Conservation (phyloP, 768 basidiomycete species). For the Tubosaeta brunneosetosa region DNA sequence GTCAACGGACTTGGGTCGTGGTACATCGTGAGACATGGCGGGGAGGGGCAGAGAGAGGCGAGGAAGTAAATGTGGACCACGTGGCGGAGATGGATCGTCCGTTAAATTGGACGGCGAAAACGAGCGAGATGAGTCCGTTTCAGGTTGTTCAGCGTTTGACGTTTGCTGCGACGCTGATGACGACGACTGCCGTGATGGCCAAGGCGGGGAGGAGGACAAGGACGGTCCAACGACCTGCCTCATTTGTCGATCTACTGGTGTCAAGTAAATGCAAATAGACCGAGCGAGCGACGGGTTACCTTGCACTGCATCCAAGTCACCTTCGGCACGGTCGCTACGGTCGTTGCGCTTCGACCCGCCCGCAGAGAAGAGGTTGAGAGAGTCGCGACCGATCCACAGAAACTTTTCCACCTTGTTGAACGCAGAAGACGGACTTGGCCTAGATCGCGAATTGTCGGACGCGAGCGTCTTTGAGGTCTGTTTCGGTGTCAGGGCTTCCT, state of each 20-base stretch:
- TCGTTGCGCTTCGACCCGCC: slow-evolving; percentile 7
- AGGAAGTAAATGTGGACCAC: slow-evolving; percentile 25
- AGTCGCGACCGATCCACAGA: slow-evolving; percentile 28
- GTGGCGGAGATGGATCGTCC: slow-evolving; percentile 35
- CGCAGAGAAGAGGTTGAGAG: slow-evolving; percentile 24
- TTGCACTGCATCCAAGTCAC: slow-evolving; percentile 19
- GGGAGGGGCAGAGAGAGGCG: slow-evolving; percentile 18
- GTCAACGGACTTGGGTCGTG: slow-evolving; percentile 19
- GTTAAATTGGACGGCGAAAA: slow-evolving; percentile 26
- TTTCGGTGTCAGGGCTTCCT: slow-evolving; percentile 13
- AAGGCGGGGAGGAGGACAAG: too few relatives aligned
- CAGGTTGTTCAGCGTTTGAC: not conserved
- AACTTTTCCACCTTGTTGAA: slow-evolving; percentile 33
- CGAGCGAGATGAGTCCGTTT: slow-evolving; percentile 20
- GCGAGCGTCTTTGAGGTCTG: not conserved
- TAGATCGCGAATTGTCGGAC: not conserved
- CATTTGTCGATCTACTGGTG: slow-evolving; percentile 13
- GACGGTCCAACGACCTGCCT: slow-evolving; percentile 2
- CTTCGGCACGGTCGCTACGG: slow-evolving; percentile 7
- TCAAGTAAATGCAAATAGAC: not conserved
- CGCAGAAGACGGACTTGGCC: slow-evolving; percentile 5
- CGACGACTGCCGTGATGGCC: slow-evolving; percentile 16
- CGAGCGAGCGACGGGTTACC: slow-evolving; percentile 15
- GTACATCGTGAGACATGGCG: slow-evolving; percentile 16
- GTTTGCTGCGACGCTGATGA: not conserved